Conservation (phyloP, 768 basidiomycete species). For the Podaxis pistillaris region DNA sequence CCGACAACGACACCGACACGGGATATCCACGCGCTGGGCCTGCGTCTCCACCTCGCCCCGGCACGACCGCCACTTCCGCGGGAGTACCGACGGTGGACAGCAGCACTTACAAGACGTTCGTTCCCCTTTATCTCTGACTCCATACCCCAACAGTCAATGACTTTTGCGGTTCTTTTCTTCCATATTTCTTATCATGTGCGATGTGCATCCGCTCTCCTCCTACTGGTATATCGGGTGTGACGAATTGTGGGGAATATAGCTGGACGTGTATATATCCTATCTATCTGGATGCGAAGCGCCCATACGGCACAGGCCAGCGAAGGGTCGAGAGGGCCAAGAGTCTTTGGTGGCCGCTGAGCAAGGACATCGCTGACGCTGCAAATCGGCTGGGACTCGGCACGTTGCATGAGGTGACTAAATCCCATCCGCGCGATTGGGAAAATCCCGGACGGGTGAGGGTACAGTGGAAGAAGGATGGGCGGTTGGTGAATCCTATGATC, state of each 20-base stretch:
- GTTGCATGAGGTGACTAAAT: conserved; percentile 86
- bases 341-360: conserved; percentile 94
- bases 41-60: conserved; percentile 47
- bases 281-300: conserved; percentile 93
- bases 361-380: conserved; percentile 87
- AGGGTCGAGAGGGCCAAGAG: conserved; percentile 76
- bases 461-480: conserved; percentile 83
- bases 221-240: not conserved
- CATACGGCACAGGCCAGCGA: conserved; percentile 80
- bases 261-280: conserved; percentile 98
- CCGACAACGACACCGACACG: conserved; percentile 40
- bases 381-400: conserved; percentile 73
- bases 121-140: conserved; percentile 19
- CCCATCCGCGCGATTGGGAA: conserved; percentile 96
- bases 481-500: conserved; percentile 62
- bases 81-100: conserved; percentile 55
- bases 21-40: conserved; percentile 46
- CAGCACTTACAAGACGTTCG: conserved; percentile 82
- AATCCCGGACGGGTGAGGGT: conserved; percentile 96
- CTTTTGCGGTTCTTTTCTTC: conserved; percentile 4
- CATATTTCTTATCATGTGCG: not conserved
- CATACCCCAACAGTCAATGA: conserved; percentile 9
- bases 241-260: conserved; percentile 37
- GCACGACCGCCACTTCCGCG: conserved; percentile 19
- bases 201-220: not conserved